phyloP scores from a whole-genome alignment of 2,329 filamentous ascomycete genomes.

The Davidsoniella neocaledoniae region DNA sequence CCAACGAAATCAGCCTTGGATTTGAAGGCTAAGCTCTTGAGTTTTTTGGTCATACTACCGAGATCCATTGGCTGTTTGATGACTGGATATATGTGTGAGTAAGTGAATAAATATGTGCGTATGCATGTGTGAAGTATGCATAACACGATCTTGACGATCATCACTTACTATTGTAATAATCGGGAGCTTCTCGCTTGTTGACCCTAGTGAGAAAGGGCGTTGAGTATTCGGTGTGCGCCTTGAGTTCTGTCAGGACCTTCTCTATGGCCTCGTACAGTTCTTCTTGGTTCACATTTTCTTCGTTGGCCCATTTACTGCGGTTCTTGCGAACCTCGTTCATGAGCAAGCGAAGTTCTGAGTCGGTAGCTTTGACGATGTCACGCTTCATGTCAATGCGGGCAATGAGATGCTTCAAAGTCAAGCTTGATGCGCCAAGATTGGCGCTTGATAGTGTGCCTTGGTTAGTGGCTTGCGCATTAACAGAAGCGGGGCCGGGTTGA shows the following conservation, averaged over 20 bases:
- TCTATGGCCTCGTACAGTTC: constrained; percentile 94
- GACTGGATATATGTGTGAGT: constrained; percentile 28
- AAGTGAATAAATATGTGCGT: too few relatives aligned
- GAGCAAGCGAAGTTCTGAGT: constrained; percentile 76
- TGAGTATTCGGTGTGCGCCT: constrained; percentile 93
- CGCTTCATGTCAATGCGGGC: constrained; percentile 88
- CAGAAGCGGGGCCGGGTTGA: constrained; percentile 32
- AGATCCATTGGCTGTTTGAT: constrained; percentile 98
- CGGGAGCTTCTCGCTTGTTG: constrained; percentile 91
- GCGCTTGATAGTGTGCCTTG: constrained; percentile 72
- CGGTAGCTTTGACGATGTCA: constrained; percentile 75
- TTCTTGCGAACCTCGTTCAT: constrained; percentile 98
- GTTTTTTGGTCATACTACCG: constrained; percentile 94
- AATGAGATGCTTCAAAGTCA: constrained; percentile 94
- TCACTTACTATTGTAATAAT: constrained; percentile 73
- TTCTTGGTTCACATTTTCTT: constrained; percentile 93
- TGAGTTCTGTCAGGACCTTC: constrained; percentile 91
- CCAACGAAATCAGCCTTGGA: constrained; percentile 89
- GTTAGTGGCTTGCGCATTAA: constrained; percentile 27
- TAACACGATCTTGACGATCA: neutral
- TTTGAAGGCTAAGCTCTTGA: constrained; percentile 63
- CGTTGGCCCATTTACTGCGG: constrained; percentile 95
- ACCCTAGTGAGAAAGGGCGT: constrained; percentile 89
- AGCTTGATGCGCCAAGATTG: constrained; percentile 85
- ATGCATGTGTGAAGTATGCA: neutral